Conservation (phyloP, 257 asterid species). For the Agastache rugosa region DNA sequence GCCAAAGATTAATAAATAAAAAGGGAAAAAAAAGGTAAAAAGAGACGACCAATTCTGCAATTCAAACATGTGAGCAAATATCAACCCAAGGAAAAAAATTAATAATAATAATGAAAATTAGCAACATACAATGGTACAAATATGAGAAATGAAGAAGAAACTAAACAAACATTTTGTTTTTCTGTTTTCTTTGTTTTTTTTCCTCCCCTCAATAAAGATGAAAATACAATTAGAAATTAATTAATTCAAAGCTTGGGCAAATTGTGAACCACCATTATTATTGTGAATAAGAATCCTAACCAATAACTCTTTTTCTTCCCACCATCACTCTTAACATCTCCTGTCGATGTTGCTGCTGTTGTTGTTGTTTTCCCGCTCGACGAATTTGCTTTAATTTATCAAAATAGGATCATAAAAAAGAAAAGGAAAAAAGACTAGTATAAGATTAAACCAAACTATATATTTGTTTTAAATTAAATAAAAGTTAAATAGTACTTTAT, state of each 20-base stretch:
- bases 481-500: not conserved
- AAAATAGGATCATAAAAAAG: not conserved
- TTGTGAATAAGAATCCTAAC: conserved; percentile 39
- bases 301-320: conserved; percentile 35
- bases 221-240: not conserved
- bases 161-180: not conserved
- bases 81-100: too few relatives aligned
- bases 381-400: conserved; percentile 29
- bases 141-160: not conserved
- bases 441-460: not conserved
- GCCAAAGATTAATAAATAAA: too few relatives aligned
- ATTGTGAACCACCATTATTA: conserved; percentile 35
- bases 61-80: not conserved
- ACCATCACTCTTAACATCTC: conserved; percentile 46
- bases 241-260: conserved; percentile 35
- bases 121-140: not conserved
- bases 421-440: not conserved
- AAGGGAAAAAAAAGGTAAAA: not conserved
- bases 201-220: not conserved
- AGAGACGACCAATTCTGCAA: not conserved
- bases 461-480: not conserved
- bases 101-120: not conserved
- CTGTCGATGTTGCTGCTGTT: conserved; percentile 9
- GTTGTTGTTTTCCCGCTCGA: conserved; percentile 32
- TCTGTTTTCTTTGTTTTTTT: not conserved